These are phyloP conservation scores for Agaricus subrufescens DNA, from an alignment of 768 basidiomycete genomes.

Conservation along the genomic window DNA sequence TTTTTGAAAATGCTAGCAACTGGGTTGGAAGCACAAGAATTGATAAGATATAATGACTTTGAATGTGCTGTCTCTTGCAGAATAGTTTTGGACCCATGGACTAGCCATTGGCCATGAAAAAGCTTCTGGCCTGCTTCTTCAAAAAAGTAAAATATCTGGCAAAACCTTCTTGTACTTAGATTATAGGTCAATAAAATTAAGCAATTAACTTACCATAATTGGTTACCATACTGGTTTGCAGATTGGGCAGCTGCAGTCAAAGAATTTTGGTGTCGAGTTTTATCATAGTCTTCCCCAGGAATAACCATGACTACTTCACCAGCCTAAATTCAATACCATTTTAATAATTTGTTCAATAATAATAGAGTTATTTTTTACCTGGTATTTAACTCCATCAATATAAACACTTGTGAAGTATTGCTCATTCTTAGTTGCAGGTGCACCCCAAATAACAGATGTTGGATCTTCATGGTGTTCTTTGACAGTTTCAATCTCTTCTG, in stretches of 20 bases:
- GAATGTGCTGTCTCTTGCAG: slow-evolving; percentile 66
- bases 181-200: neutral
- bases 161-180: slow-evolving; percentile 49
- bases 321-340: slow-evolving; percentile 29
- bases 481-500: slow-evolving; percentile 18
- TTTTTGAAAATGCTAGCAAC: slow-evolving; percentile 54
- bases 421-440: slow-evolving; percentile 8
- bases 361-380: slow-evolving; percentile 26
- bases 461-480: slow-evolving; percentile 20
- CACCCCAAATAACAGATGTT: slow-evolving; percentile 31
- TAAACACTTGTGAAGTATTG: slow-evolving; percentile 39
- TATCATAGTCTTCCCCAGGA: slow-evolving; percentile 47
- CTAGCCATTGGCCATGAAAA: slow-evolving; percentile 72
- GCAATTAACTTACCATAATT: slow-evolving; percentile 44
- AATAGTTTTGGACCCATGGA: slow-evolving; percentile 61
- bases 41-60: slow-evolving; percentile 49
- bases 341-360: neutral
- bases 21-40: slow-evolving; percentile 52
- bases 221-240: slow-evolving; percentile 51
- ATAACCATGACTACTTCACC: slow-evolving; percentile 64
- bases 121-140: slow-evolving; percentile 37
- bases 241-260: slow-evolving; percentile 31
- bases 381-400: slow-evolving; percentile 56
- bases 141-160: slow-evolving; percentile 61
- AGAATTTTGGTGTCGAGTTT: slow-evolving; percentile 35